Base-by-base conservation (phyloP, 805 yeast genomes). In the Teunomyces aglyptinius region DNA sequence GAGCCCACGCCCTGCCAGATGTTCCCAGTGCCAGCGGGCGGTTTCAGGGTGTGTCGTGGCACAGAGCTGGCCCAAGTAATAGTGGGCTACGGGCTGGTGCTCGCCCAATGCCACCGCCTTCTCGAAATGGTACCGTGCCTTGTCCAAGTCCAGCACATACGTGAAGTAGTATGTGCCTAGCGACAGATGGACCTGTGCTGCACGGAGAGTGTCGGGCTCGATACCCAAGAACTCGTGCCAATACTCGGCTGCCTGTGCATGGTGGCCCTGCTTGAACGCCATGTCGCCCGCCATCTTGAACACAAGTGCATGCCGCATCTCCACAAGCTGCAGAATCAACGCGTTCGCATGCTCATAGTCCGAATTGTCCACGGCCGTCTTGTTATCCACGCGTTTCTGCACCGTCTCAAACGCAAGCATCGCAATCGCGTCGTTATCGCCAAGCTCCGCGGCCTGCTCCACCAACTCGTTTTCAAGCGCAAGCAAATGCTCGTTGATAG, bases 361-460 rank as follows among this genome's bases (percentile, higher is more conserved):
- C 2, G 81, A 87, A 8, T 65, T 59, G 29, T 50, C 31, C 8
- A 59, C 48, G 18, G 64, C 63, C 1, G 66, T 65, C 2, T 61
- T 59, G 7, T 59, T 58, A 4, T 11, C 38, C 34, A 66, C 70
- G 19, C 44, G 38, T n/a, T 43, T 47, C 6, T 45, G 50, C 24
- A 87, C 64, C 1, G 87, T 81, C 41, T 83, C 82, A 53, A 83
- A 89, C 3, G 92, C 81, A 16, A 91, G 62, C 10, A 87, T 69
- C 0, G 92, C 73, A 18, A 90, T 79, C 0, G 97, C 96, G 63
- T 89, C 89, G 51, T 82, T 78, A 56, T 86, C 81, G 0, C 97
- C 96, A 57, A 81, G 57, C 56, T 87, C 95, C 0, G 96, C 96
- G 11, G 96, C 89, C 43, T 76, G 77, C 49, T 89, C 95, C n/a